A percentile compares a stretch with the other conserved stretches of the same genome.
Conservation (phyloP, 768 basidiomycete species). For the Daedalea quercina region DNA sequence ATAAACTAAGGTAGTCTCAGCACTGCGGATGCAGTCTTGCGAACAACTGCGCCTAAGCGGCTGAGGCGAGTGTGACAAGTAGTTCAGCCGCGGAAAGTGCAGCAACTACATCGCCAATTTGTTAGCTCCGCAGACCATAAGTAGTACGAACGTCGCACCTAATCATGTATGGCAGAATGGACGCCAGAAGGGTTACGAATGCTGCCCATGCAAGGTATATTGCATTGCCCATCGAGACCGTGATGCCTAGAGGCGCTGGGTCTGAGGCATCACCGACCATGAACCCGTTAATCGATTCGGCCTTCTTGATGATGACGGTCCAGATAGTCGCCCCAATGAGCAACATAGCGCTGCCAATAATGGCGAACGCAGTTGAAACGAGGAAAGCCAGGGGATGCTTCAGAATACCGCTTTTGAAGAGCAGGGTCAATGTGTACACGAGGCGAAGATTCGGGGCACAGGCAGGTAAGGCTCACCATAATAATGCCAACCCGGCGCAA, state of each 20-base stretch:
- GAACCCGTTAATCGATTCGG: slow-evolving; percentile 49
- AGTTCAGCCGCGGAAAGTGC: slow-evolving; percentile 65
- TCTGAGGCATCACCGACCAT: slow-evolving; percentile 30
- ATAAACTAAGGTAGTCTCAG: too few species aligned
- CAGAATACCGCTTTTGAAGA: slow-evolving; percentile 48
- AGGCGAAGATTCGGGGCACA: slow-evolving; percentile 2
- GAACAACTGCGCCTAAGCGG: too few species aligned
- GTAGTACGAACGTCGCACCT: slow-evolving; percentile 40
- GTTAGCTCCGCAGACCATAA: not conserved
- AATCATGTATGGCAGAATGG: slow-evolving; percentile 70
- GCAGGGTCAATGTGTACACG: not conserved
- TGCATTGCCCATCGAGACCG: slow-evolving; percentile 53
- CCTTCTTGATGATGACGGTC: slow-evolving; percentile 68
- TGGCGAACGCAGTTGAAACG: slow-evolving; percentile 55
- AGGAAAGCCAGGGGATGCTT: slow-evolving; percentile 64
- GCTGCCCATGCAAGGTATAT: slow-evolving; percentile 70
- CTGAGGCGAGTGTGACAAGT: not conserved
- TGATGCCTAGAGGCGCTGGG: slow-evolving; percentile 50
- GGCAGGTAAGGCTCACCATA: slow-evolving; percentile 44
- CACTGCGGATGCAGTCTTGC: too few species aligned
- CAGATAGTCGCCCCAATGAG: slow-evolving; percentile 70
- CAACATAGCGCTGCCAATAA: slow-evolving; percentile 53
- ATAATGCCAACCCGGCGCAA: slow-evolving; percentile 53
- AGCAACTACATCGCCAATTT: slow-evolving; percentile 46
- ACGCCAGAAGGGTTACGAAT: slow-evolving; percentile 58